These are phyloP conservation scores for Bauhinia variegata DNA, from an alignment of 306 rosid species.

Conservation along the genomic window DNA sequence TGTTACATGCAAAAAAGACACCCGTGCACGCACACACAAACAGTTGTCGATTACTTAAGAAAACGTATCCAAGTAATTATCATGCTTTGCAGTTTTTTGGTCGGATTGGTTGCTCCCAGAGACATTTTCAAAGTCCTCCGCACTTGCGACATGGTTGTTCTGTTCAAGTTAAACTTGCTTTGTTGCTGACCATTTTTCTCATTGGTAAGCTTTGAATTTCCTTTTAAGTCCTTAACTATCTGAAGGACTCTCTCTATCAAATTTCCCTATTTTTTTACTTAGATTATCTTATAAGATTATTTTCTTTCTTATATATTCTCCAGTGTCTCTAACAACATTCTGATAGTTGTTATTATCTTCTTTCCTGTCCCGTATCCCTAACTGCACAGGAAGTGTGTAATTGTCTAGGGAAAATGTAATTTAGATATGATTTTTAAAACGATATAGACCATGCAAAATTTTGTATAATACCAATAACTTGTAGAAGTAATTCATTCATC, in stretches of 20 bases:
- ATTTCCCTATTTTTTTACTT: conserved; percentile 4
- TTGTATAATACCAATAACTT: neutral
- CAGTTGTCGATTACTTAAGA: neutral
- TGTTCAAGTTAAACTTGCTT: conserved; percentile 70
- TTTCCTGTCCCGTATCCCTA: too few relatives aligned
- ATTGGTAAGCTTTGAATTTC: conserved; percentile 65
- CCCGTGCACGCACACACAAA: neutral
- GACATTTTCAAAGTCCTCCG: conserved; percentile 58
- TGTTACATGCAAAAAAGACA: conserved; percentile 9
- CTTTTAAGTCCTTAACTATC: conserved; percentile 23
- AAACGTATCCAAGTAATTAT: conserved; percentile 12
- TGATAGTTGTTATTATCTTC: neutral
- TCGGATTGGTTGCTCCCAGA: conserved; percentile 51
- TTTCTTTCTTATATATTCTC: too few relatives aligned
- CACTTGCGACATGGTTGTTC: conserved; percentile 62
- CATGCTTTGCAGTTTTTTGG: conserved; percentile 53
- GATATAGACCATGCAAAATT: neutral
- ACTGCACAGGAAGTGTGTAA: neutral
- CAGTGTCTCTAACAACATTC: neutral
- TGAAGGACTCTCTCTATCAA: neutral
- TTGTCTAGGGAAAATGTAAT: neutral
- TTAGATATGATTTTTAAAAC: conserved; percentile 3
- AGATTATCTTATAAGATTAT: conserved; percentile 9
- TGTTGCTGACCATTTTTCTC: conserved; percentile 76
- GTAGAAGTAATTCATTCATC: neutral